These are phyloP conservation scores for Trypanosoma platydactyli DNA, from an alignment of 208 protist genomes.

Conservation along the genomic window DNA sequence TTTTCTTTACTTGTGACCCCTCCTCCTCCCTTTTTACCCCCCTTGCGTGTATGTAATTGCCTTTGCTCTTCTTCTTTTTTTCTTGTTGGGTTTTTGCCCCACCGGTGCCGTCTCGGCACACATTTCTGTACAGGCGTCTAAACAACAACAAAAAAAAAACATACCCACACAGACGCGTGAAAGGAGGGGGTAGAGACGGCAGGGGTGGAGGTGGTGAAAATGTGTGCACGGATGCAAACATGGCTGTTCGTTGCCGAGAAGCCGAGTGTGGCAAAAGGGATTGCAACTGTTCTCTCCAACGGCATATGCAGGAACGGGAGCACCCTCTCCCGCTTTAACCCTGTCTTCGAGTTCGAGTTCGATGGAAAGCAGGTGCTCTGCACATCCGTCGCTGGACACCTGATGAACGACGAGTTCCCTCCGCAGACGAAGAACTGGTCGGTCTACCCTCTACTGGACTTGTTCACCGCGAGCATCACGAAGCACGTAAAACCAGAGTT, in stretches of 20 bases:
- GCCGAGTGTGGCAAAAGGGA: conserved; percentile 92
- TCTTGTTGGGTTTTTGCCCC: conserved; percentile 8
- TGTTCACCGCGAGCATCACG: conserved; percentile 90
- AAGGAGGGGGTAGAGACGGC: not conserved
- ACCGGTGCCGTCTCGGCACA: no score
- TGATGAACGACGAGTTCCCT: conserved; percentile 94
- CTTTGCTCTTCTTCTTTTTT: conserved; percentile 26
- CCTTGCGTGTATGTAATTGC: not conserved
- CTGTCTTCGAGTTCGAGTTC: conserved; percentile 79
- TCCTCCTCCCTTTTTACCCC: conserved; percentile 7
- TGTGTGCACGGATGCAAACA: conserved; percentile 41
- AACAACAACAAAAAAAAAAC: not conserved
- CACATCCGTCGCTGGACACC: conserved; percentile 96
- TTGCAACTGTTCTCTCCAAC: conserved; percentile 79
- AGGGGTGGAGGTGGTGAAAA: not conserved
- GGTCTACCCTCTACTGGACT: conserved; percentile 73
- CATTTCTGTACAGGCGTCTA: not conserved
- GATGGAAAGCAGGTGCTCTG: conserved; percentile 89
- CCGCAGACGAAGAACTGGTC: conserved; percentile 83
- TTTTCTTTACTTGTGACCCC: conserved; percentile 23
- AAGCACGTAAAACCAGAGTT: conserved; percentile 80
- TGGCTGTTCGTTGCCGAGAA: conserved; percentile 96
- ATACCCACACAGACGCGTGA: not conserved
- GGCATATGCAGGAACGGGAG: conserved; percentile 39
- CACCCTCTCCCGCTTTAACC: conserved; percentile 75